Conservation (phyloP, 2,329 filamentous ascomycete genomes). For the Bipolaris bicolor region DNA sequence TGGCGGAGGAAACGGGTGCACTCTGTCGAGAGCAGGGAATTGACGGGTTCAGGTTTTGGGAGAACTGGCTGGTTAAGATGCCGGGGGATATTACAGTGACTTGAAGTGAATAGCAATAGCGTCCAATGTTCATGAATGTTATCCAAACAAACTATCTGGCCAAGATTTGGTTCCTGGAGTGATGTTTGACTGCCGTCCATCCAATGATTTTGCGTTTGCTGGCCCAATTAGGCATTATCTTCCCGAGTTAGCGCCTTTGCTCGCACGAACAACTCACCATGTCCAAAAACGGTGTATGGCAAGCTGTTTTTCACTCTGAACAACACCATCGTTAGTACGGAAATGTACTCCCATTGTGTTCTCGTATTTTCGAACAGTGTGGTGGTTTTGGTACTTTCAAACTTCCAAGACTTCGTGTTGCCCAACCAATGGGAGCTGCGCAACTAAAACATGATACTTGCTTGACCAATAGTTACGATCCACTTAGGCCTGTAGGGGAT, state of each 20-base stretch:
- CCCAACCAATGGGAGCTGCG: too few species aligned
- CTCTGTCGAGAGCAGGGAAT: slow-evolving; percentile 91
- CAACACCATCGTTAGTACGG: too few species aligned
- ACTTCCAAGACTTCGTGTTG: too few species aligned
- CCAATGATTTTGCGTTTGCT: too few species aligned
- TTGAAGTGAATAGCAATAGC: background rate
- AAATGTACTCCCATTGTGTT: too few species aligned
- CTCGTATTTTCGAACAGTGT: too few species aligned
- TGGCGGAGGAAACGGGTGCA: slow-evolving; percentile 90
- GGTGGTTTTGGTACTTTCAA: too few species aligned
- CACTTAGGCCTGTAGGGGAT: slow-evolving; percentile 1
- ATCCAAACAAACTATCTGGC: background rate
- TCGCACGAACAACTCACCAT: too few species aligned
- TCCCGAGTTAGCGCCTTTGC: too few species aligned
- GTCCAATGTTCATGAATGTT: background rate
- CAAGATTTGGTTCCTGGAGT: background rate
- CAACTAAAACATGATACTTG: background rate
- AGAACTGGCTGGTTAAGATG: slow-evolving; percentile 63
- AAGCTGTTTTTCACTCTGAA: too few species aligned
- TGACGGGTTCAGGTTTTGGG: slow-evolving; percentile 92
- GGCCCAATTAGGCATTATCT: too few species aligned
- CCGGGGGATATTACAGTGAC: slow-evolving; percentile 1
- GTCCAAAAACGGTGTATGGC: too few species aligned
- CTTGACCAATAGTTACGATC: background rate
- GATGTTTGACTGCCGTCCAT: background rate